phyloP scores from a whole-genome alignment of 768 basidiomycete genomes.

The Suillus cothurnatus region DNA sequence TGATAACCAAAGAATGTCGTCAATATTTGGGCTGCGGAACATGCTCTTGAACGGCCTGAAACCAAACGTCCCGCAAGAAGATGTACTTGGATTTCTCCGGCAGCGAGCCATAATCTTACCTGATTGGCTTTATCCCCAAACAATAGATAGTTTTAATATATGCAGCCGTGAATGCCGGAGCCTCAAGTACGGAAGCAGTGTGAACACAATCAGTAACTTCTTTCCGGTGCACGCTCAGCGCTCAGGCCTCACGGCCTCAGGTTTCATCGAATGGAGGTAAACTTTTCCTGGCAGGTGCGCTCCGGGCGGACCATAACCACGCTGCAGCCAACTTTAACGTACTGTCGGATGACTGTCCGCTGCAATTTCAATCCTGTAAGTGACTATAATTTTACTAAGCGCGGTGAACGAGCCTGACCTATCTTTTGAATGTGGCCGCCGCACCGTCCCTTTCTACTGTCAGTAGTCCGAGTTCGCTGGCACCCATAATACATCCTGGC shows the following conservation, averaged over 20 bases:
- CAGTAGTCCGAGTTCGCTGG: constrained; percentile 50
- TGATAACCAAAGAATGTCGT: constrained; percentile 66
- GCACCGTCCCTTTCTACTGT: constrained; percentile 51
- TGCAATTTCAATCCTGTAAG: constrained; percentile 20
- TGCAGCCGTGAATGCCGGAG: constrained; percentile 52
- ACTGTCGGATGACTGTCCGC: constrained; percentile 41
- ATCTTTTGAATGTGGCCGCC: constrained; percentile 45
- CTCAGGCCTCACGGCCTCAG: too few species aligned
- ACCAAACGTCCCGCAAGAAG: constrained; percentile 46
- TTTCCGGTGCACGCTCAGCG: background rate
- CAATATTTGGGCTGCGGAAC: constrained; percentile 38
- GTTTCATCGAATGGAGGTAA: background rate
- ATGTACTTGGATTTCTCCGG: background rate
- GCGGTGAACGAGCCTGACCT: constrained; percentile 35
- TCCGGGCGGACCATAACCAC: background rate
- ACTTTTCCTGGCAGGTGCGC: background rate
- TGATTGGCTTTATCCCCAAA: constrained; percentile 60
- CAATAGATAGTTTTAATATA: constrained; percentile 54
- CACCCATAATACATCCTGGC: constrained; percentile 46
- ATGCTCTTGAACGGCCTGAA: constrained; percentile 21
- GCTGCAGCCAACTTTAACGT: background rate
- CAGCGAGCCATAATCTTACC: constrained; percentile 32
- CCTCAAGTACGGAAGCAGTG: constrained; percentile 28
- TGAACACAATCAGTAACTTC: background rate
- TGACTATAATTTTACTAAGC: constrained; percentile 2